Evolutionary conservation across 176 grass and related monocot genomes (phyloP), one percentile per base, ranked within the genome.

Genomic region (Melocanna baccifera): DNA sequence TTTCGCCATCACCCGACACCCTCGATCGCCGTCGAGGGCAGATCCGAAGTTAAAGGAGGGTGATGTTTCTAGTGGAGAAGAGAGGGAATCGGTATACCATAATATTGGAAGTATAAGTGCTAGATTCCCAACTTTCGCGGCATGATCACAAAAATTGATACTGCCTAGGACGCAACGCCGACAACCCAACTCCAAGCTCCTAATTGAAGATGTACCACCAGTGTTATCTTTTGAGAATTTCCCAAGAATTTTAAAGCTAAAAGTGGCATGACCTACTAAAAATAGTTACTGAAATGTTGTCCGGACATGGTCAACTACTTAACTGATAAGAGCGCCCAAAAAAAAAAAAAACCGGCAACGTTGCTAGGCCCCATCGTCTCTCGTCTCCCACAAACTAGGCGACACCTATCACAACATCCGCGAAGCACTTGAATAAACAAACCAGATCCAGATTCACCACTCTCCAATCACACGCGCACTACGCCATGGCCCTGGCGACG

Each of bases 401-500:
- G 23, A 28, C 23, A 58, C 22, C 55, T 11, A 23, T 58, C 56
- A 1, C n/a, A 5, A 34, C 62, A 4, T 32, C 29, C 7, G 13
- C 13, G 16, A 7, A 65, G 1, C 12, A 30, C 25, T 18, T 8
- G 1, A 80, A 67, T 64, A 65, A 65, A 48, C 1, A 22, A 26
- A 37, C 80, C 68, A 47, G 43, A 63, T 78, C 81, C 43, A 29
- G 72, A 77, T 69, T 82, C 66, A 76, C 73, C 32, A 0, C 66
- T 76, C 37, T 52, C 40, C 29, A 47, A 25, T 64, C 81, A 47
- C 69, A 30, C 82, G 23, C 82, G 7, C 10, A 0, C 37, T 1
- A 12, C 29, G 40, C 82, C 77, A 86, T 86, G 91, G 94, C 88
- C 53, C 47, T 91, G 75, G 88, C 87, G 26, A 73, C 91, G 50